These are phyloP conservation scores for Alternaria conjuncta DNA, from an alignment of 2,329 filamentous ascomycete genomes.

Conservation along the genomic window DNA sequence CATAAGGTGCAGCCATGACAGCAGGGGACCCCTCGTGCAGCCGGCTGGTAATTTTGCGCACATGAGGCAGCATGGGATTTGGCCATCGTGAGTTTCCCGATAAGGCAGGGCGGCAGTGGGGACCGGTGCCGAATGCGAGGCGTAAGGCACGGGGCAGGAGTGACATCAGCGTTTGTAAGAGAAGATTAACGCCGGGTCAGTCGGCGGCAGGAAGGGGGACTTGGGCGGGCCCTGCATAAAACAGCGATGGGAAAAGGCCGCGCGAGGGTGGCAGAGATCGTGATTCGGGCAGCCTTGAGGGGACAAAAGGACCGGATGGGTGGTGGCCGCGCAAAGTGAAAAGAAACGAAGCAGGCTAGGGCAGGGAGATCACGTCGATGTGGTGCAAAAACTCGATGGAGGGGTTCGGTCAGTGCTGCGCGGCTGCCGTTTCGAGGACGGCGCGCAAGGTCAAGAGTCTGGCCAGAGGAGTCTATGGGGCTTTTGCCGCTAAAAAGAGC, in stretches of 20 bases:
- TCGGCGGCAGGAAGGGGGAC: slow-evolving; percentile 10
- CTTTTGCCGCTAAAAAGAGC: slow-evolving; percentile 2
- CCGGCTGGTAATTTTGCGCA: not conserved
- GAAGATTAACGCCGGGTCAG: slow-evolving; percentile 10
- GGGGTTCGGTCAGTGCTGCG: slow-evolving; percentile 11
- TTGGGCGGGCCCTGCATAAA: slow-evolving; percentile 14
- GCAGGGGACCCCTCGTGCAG: not conserved
- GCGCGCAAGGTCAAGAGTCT: slow-evolving; percentile 17
- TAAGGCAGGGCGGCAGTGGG: not conserved
- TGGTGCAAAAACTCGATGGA: slow-evolving; percentile 20
- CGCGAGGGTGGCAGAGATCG: not conserved
- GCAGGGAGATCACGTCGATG: slow-evolving; percentile 16
- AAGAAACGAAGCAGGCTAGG: slow-evolving; percentile 8
- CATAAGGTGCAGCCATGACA: not conserved
- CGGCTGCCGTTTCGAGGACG: slow-evolving; percentile 18
- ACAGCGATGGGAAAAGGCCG: not conserved
- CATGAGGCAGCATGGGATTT: not conserved
- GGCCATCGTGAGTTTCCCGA: slow-evolving; percentile 4
- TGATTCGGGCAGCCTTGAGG: not conserved
- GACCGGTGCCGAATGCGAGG: slow-evolving; percentile 1
- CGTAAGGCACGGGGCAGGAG: not conserved
- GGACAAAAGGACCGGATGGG: slow-evolving; percentile 8
- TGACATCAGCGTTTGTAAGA: slow-evolving; percentile 11
- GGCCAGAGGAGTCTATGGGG: slow-evolving; percentile 13
- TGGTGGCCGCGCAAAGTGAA: slow-evolving; percentile 7